These are phyloP conservation scores for Phytopythium helicoides DNA, from an alignment of 352 stramenopile species.

Conservation along the genomic window DNA sequence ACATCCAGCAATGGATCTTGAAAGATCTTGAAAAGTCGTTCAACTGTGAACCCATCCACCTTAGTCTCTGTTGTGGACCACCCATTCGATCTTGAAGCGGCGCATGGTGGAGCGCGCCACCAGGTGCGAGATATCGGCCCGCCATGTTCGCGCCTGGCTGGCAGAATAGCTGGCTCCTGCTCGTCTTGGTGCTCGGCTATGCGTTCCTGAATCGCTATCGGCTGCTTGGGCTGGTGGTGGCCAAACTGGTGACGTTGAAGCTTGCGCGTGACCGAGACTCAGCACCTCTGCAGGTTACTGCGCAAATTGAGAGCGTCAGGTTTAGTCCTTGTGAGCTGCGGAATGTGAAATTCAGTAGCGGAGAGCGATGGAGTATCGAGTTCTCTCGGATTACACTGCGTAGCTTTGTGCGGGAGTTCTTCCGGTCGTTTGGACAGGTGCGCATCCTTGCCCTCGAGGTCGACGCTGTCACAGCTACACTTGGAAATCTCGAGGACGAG, in stretches of 20 bases:
- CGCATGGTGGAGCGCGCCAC: no score
- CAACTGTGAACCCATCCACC: no score
- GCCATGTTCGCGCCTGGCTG: conserved; percentile 21
- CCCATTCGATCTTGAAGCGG: conserved; percentile 1
- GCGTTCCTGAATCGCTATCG: conserved; percentile 59
- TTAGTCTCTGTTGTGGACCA: no score
- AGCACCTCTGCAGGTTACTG: conserved; percentile 15
- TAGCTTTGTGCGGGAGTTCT: conserved; percentile 59
- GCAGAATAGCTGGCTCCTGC: conserved; percentile 64
- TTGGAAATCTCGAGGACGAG: conserved; percentile 37
- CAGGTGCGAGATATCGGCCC: background rate
- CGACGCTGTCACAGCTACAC: conserved; percentile 35
- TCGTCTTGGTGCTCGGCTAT: conserved; percentile 31
- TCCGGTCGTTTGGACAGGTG: conserved; percentile 71
- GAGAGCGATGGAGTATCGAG: conserved; percentile 32
- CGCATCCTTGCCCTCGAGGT: conserved; percentile 65
- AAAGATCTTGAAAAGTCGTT: no score
- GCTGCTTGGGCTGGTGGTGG: conserved; percentile 48
- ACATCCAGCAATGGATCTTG: no score
- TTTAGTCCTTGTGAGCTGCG: conserved; percentile 41
- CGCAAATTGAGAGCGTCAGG: conserved; percentile 44
- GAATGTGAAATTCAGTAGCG: conserved; percentile 38
- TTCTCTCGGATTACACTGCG: conserved; percentile 45
- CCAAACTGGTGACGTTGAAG: conserved; percentile 34
- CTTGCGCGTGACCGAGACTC: conserved; percentile 22